phyloP scores from a whole-genome alignment of 495 filamentous ascomycete genomes.

The Baudoinia panamericana region DNA sequence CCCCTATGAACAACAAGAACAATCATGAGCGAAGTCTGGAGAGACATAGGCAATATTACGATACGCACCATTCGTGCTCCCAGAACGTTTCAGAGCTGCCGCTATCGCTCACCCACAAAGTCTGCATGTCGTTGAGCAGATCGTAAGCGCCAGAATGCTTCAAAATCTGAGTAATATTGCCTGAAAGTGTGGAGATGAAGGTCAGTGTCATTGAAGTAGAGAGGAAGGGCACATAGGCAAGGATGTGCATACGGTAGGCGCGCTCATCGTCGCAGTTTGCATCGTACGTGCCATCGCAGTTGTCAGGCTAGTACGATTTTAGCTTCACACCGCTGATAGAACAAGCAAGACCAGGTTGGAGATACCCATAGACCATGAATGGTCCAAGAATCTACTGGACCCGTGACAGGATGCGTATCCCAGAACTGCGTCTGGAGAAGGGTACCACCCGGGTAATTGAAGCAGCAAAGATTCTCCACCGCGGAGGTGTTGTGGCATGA shows the following conservation, averaged over 20 bases:
- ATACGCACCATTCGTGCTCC: conserved; percentile 85
- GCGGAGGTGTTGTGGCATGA: conserved; percentile 46
- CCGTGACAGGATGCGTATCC: conserved; percentile 59
- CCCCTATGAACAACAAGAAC: too few relatives aligned
- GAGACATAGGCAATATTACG: too few relatives aligned
- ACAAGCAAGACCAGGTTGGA: neutral
- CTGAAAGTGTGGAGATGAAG: too few relatives aligned
- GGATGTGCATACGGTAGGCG: too few relatives aligned
- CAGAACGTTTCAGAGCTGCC: conserved; percentile 59
- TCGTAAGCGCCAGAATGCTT: conserved; percentile 45
- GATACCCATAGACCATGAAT: conserved; percentile 66
- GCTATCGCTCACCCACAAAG: conserved; percentile 59
- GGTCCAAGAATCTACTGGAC: conserved; percentile 68
- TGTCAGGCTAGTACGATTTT: conserved; percentile 45
- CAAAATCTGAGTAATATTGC: conserved; percentile 57
- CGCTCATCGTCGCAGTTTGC: conserved; percentile 56
- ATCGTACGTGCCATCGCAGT: conserved; percentile 70
- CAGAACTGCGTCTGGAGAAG: conserved; percentile 79
- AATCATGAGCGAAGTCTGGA: too few relatives aligned
- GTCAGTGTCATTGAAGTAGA: too few relatives aligned
- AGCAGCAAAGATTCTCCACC: conserved; percentile 53
- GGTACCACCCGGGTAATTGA: conserved; percentile 61
- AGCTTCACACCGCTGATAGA: neutral
- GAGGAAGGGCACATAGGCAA: too few relatives aligned
- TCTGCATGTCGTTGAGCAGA: conserved; percentile 59